A percentile compares a stretch with the other conserved stretches of the same genome.
These are phyloP conservation scores for Triangularia verruculosa DNA, from an alignment of 2,329 filamentous ascomycete species.

Conservation along the genomic window DNA sequence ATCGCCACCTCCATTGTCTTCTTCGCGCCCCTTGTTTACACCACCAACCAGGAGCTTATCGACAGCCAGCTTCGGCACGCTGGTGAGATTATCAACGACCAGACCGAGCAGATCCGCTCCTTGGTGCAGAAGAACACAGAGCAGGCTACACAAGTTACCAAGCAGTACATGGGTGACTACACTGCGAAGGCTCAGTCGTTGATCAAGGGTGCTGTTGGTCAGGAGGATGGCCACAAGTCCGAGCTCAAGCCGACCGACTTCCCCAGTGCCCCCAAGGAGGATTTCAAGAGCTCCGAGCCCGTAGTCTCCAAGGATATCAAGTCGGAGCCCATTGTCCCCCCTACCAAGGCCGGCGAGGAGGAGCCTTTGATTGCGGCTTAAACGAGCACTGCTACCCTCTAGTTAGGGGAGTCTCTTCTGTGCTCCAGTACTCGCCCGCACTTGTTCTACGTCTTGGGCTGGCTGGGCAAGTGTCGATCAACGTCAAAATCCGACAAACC, in stretches of 20 bases:
- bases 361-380: slow-evolving; percentile 36
- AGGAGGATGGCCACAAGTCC: slow-evolving; percentile 33
- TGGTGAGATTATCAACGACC: slow-evolving; percentile 56
- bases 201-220: slow-evolving; percentile 45
- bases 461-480: neutral
- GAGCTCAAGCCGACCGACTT: slow-evolving; percentile 47
- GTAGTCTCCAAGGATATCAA: neutral
- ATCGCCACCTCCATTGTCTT: slow-evolving; percentile 59
- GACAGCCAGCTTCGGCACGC: slow-evolving; percentile 59
- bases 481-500: neutral
- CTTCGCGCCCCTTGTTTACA: slow-evolving; percentile 62
- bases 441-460: neutral
- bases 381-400: slow-evolving; percentile 6
- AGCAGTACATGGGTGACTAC: slow-evolving; percentile 67
- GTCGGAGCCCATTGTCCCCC: slow-evolving; percentile 5
- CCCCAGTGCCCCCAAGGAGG: slow-evolving; percentile 42
- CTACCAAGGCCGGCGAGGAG: slow-evolving; percentile 25
- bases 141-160: slow-evolving; percentile 60
- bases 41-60: slow-evolving; percentile 66
- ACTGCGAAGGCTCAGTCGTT: slow-evolving; percentile 65
- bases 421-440: neutral
- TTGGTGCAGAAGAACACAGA: slow-evolving; percentile 63
- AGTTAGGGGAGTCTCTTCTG: too few relatives aligned
- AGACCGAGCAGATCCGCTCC: slow-evolving; percentile 60
- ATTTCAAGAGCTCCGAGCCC: slow-evolving; percentile 29